Percentiles rank a stretch among this genome's conserved stretches.
These are phyloP conservation scores for Albugo candida DNA, from an alignment of 352 stramenopile genomes.

Conservation along the genomic window DNA sequence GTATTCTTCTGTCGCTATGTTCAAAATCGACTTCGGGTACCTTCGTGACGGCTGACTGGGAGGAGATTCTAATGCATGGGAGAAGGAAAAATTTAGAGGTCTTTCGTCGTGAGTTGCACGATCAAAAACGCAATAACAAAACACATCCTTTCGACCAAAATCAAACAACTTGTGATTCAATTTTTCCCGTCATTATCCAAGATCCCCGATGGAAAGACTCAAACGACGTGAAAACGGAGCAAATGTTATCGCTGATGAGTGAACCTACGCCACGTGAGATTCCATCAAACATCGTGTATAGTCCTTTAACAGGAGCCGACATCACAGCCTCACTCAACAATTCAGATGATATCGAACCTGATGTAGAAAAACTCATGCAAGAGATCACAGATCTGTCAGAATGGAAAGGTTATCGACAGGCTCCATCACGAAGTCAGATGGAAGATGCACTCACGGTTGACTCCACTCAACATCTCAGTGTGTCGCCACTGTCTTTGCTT, in stretches of 20 bases:
- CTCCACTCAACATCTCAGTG: neutral
- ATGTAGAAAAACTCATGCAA: slow-evolving; percentile 27
- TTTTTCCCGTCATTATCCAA: too few relatives aligned
- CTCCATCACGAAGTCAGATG: neutral
- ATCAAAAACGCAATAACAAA: too few relatives aligned
- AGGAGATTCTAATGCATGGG: too few relatives aligned
- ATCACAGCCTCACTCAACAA: slow-evolving; percentile 16
- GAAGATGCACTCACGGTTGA: slow-evolving; percentile 3
- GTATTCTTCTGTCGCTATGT: neutral
- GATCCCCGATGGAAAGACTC: too few relatives aligned
- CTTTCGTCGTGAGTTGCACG: too few relatives aligned
- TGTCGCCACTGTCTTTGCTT: slow-evolving; percentile 17
- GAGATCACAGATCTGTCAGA: slow-evolving; percentile 26
- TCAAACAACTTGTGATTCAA: too few relatives aligned
- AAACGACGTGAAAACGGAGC: too few relatives aligned
- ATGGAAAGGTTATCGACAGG: slow-evolving; percentile 11
- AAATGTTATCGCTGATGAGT: slow-evolving; percentile 20
- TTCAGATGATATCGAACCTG: slow-evolving; percentile 27
- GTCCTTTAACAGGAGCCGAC: slow-evolving; percentile 26
- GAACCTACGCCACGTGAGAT: slow-evolving; percentile 20
- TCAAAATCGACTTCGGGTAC: too few relatives aligned
- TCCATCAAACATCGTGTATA: slow-evolving; percentile 17
- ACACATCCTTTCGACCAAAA: too few relatives aligned
- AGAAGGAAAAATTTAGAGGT: too few relatives aligned
- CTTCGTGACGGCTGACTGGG: too few relatives aligned